These are phyloP conservation scores for Tetradesmus lagerheimii DNA, from an alignment of 139 green algal species.

Conservation along the genomic window DNA sequence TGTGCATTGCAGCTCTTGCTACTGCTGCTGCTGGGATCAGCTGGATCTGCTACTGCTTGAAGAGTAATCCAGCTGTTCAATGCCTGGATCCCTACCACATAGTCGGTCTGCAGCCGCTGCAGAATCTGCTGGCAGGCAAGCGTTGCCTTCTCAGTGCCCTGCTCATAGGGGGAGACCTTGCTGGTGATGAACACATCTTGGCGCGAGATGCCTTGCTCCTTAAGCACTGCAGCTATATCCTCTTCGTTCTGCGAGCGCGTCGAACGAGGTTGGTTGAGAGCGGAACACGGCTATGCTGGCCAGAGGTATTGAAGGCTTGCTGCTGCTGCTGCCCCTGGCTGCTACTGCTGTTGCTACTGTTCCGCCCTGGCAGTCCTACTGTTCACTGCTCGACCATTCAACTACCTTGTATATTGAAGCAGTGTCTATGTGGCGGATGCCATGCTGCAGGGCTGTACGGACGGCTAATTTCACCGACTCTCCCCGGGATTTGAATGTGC, in stretches of 20 bases:
- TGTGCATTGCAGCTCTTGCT: not conserved
- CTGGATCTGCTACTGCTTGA: too few relatives aligned
- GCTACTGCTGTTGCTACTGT: slow-evolving; percentile 7
- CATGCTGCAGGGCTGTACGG: slow-evolving; percentile 55
- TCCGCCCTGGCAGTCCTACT: not conserved
- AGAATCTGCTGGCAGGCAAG: slow-evolving; percentile 59
- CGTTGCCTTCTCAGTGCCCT: slow-evolving; percentile 59
- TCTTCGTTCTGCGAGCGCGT: slow-evolving; percentile 64
- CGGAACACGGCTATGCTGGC: too few relatives aligned
- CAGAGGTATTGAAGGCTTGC: too few relatives aligned
- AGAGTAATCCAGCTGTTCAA: not conserved
- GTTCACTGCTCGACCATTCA: not conserved
- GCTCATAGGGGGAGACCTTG: slow-evolving; percentile 78
- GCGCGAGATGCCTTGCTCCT: not conserved
- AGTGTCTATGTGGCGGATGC: slow-evolving; percentile 82
- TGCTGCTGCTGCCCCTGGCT: slow-evolving; percentile 22
- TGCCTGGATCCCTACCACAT: slow-evolving; percentile 62
- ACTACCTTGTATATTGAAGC: slow-evolving; percentile 78
- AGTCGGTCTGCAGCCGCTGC: slow-evolving; percentile 55
- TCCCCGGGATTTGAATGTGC: slow-evolving; percentile 71
- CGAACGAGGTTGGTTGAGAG: not conserved
- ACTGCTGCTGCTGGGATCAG: not conserved
- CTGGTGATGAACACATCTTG: slow-evolving; percentile 56
- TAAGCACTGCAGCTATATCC: slow-evolving; percentile 54
- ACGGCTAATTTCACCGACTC: slow-evolving; percentile 56